Evolutionary conservation across 805 yeast species (phyloP).

Genomic region (Saccharomycopsis sp.): DNA sequence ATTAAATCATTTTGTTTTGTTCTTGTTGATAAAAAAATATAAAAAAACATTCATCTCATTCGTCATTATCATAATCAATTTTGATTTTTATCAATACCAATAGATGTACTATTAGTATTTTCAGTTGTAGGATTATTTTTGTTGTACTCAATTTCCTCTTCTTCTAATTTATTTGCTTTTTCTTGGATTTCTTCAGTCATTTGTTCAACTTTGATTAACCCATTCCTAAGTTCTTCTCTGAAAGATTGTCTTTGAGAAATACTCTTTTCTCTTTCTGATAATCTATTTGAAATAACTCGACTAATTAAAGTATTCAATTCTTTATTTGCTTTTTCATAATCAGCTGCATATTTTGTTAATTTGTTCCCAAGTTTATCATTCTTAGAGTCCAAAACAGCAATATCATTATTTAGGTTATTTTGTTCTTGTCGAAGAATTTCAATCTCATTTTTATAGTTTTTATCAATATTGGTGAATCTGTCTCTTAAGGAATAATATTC

Average conservation of each 20-base stretch:
- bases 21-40: background rate
- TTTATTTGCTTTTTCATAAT: slow-evolving; percentile 4
- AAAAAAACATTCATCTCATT: background rate
- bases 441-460: background rate
- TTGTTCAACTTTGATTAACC: slow-evolving; percentile 10
- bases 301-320: background rate
- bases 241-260: slow-evolving; percentile 5
- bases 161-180: slow-evolving; percentile 1
- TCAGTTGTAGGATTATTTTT: background rate
- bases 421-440: background rate
- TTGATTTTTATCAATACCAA: too few relatives aligned
- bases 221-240: slow-evolving; percentile 9
- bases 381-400: slow-evolving; percentile 5
- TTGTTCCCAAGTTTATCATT: slow-evolving; percentile 9
- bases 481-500: too few relatives aligned
- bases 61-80: background rate
- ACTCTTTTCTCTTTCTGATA: slow-evolving; percentile 5
- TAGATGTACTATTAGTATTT: too few relatives aligned
- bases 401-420: background rate
- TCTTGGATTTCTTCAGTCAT: slow-evolving; percentile 1
- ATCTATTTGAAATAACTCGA: background rate
- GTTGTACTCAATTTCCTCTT: background rate
- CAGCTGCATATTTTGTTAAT: slow-evolving; percentile 3
- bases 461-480: too few relatives aligned
- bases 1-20: background rate